Percentiles rank a stretch among this genome's conserved stretches.
Conservation (phyloP, 768 basidiomycete genomes). For the Lentinula raphanica region DNA sequence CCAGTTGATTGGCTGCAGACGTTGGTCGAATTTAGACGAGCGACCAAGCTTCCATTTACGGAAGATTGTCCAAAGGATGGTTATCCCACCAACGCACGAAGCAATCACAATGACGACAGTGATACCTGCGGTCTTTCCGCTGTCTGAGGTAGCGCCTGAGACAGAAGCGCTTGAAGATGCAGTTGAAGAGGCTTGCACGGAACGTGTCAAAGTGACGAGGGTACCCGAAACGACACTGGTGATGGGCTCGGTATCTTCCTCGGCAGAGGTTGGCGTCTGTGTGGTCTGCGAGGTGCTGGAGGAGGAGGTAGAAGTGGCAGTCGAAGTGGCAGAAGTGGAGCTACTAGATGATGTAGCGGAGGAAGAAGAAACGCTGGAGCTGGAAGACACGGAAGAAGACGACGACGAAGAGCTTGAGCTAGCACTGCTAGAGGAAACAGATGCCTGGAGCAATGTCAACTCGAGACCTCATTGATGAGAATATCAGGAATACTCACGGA, state of each 20-base stretch:
- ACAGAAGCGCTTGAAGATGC: slow-evolving; percentile 22
- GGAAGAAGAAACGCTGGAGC: slow-evolving; percentile 2
- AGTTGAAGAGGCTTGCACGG: slow-evolving; percentile 23
- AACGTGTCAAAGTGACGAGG: slow-evolving; percentile 14
- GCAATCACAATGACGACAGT: slow-evolving; percentile 70
- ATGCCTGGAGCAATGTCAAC: neutral
- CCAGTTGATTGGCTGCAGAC: slow-evolving; percentile 87
- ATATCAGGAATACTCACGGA: neutral
- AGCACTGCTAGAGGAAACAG: neutral
- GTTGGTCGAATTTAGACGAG: slow-evolving; percentile 75
- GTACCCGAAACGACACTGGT: slow-evolving; percentile 12
- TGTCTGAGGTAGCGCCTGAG: slow-evolving; percentile 18
- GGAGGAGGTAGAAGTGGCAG: neutral
- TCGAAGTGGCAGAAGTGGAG: neutral
- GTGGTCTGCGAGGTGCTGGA: neutral
- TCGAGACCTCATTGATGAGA: neutral
- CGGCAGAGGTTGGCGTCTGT: neutral
- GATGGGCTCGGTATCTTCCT: neutral
- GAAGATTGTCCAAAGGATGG: slow-evolving; percentile 83
- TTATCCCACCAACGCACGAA: slow-evolving; percentile 58
- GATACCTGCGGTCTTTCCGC: slow-evolving; percentile 36
- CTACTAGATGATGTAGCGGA: neutral
- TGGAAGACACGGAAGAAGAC: neutral
- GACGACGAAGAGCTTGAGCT: neutral
- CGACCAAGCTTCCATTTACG: slow-evolving; percentile 56